Percentiles rank a stretch among this genome's conserved stretches.
Evolutionary conservation across 1,284 basidiomycete species (phyloP).

Genomic region (Pascua sp.): DNA sequence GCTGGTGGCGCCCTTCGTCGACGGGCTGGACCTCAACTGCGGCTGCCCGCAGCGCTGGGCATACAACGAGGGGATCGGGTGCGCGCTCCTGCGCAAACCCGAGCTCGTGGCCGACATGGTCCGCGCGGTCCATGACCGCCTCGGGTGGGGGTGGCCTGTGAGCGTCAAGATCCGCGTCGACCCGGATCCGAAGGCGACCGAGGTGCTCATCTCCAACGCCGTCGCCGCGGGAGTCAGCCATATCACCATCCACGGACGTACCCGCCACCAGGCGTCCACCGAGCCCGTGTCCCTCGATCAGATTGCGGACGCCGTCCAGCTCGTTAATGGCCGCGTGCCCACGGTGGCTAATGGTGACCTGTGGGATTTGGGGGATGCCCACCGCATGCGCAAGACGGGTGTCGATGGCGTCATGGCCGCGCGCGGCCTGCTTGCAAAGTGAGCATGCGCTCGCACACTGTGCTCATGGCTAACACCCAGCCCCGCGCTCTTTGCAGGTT

Average conservation of each 20-base stretch:
- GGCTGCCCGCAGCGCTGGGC: slow-evolving; percentile 58
- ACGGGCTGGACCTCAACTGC: slow-evolving; percentile 61
- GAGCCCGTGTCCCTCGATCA: slow-evolving; percentile 55
- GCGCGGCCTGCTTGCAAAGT: slow-evolving; percentile 60
- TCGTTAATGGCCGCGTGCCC: slow-evolving; percentile 54
- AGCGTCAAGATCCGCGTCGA: slow-evolving; percentile 61
- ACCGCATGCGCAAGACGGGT: slow-evolving; percentile 52
- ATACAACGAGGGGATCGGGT: slow-evolving; percentile 58
- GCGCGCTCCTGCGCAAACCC: slow-evolving; percentile 58
- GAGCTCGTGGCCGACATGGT: slow-evolving; percentile 59
- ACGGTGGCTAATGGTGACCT: slow-evolving; percentile 60
- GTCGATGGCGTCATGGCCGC: slow-evolving; percentile 60
- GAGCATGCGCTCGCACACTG: slow-evolving; percentile 28
- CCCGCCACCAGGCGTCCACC: slow-evolving; percentile 55
- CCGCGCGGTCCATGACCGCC: slow-evolving; percentile 53
- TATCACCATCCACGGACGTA: slow-evolving; percentile 59
- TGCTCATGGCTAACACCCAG: slow-evolving; percentile 1
- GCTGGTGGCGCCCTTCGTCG: slow-evolving; percentile 52
- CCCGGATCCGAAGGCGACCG: slow-evolving; percentile 53
- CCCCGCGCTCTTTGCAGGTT: slow-evolving; percentile 57
- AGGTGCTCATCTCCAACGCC: slow-evolving; percentile 54
- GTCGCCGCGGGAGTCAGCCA: slow-evolving; percentile 46
- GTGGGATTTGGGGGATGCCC: slow-evolving; percentile 54
- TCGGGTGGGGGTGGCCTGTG: slow-evolving; percentile 57
- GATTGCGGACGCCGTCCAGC: slow-evolving; percentile 56